Base-by-base conservation (phyloP, 805 yeast genomes). In the Yamadazyma scolyti region DNA sequence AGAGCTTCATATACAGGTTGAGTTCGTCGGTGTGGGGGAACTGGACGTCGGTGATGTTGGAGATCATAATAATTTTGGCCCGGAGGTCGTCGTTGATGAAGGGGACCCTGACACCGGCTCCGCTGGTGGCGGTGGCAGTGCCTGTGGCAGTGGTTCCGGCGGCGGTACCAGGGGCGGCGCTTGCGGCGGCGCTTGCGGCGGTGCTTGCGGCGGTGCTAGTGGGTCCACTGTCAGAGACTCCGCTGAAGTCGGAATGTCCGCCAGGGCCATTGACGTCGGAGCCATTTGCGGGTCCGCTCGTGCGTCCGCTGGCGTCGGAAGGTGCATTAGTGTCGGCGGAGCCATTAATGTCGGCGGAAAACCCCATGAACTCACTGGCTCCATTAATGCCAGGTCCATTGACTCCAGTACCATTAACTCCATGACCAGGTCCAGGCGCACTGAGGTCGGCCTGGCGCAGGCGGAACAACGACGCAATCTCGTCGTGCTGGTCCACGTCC, bases 21-120 rank as follows among this genome's bases (percentile, higher is more conserved):
- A 89, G 61, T 44, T 88, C 95, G 14, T 75, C 78, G 28, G 81
- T 61, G 7, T 79, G 73, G 0, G 96, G 96, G 43, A 88, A 80
- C 44, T 82, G 79, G 10, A 69, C 58, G 13, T 73, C 71, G 16
- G 67, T 54, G 35, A 83, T 56, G 40, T 73, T 69, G 50, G 81
- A 77, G 18, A 65, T 58, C 48, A 40, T 20, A 15, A 83, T 62
- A 24, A 84, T 82, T 25, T 68, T 61, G 10, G 53, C 39, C 33
- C 89, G 63, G 22, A 81, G 61, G 23, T 68, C 71, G 28, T 71
- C 72, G 1, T 73, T 66, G 17, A 37, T 37, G 22, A 33, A 26
- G 4, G n/a, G 11, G 25, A 23, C 7, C 25, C n/a, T 7, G 13
- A 9, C 13, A 8, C 25, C 25, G 21, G 21, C 9, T 7, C 21